These are phyloP conservation scores for Fusarium multiceps DNA, from an alignment of 2,329 filamentous ascomycete species.

Conservation along the genomic window DNA sequence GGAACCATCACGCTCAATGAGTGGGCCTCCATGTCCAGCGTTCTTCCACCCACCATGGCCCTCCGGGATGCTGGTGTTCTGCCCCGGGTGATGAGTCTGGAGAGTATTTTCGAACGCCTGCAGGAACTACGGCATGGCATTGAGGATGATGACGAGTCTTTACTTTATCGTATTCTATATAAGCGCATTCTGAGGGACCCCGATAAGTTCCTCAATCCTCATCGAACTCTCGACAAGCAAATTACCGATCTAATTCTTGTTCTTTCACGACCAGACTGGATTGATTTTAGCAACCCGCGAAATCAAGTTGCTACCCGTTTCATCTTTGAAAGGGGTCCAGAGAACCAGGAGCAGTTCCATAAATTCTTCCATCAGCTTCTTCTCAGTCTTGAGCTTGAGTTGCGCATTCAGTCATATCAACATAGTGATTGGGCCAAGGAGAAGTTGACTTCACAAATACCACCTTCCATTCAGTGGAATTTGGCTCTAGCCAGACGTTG, in stretches of 20 bases:
- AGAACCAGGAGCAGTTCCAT: constrained; percentile 68
- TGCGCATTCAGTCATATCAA: constrained; percentile 72
- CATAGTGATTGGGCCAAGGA: constrained; percentile 73
- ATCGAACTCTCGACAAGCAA: constrained; percentile 74
- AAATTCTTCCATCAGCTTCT: constrained; percentile 83
- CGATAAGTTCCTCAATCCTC: constrained; percentile 69
- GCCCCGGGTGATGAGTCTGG: constrained; percentile 70
- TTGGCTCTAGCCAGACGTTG: constrained; percentile 79
- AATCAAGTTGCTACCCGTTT: constrained; percentile 81
- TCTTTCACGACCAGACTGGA: constrained; percentile 76
- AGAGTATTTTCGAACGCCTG: constrained; percentile 68
- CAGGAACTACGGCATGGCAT: constrained; percentile 67
- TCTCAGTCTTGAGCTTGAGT: constrained; percentile 76
- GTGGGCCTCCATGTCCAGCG: constrained; percentile 71
- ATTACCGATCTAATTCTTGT: constrained; percentile 78
- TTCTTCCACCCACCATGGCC: constrained; percentile 64
- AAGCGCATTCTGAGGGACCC: constrained; percentile 74
- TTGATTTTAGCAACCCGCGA: constrained; percentile 75
- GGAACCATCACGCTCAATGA: constrained; percentile 79
- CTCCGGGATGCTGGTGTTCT: constrained; percentile 68
- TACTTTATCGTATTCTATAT: constrained; percentile 74
- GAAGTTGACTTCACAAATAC: constrained; percentile 71
- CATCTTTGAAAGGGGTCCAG: constrained; percentile 70
- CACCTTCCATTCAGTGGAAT: constrained; percentile 78
- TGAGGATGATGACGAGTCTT: constrained; percentile 67